Percentiles rank a stretch among this genome's conserved stretches.
These are phyloP conservation scores for Ceratocystiopsis brevicomis DNA, from an alignment of 2,329 filamentous ascomycete species.

Conservation along the genomic window DNA sequence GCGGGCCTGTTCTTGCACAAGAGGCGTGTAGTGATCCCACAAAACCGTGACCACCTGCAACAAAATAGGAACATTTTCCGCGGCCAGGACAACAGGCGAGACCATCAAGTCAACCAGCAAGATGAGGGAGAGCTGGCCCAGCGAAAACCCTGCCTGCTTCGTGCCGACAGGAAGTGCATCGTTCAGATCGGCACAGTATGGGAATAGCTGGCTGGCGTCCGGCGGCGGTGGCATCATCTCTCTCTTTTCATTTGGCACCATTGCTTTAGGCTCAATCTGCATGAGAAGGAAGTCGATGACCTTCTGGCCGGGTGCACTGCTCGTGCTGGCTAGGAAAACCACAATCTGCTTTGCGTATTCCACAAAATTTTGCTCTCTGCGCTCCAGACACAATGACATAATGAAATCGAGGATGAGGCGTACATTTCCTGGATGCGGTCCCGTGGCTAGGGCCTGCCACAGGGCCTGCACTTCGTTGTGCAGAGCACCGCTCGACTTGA, in stretches of 20 bases:
- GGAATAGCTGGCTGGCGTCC: slow-evolving; percentile 53
- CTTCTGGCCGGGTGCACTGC: slow-evolving; percentile 56
- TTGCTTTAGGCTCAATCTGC: slow-evolving; percentile 86
- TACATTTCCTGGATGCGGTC: slow-evolving; percentile 83
- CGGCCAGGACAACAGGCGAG: slow-evolving; percentile 60
- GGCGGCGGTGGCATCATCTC: slow-evolving; percentile 32
- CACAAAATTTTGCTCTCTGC: slow-evolving; percentile 93
- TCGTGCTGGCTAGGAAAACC: slow-evolving; percentile 77
- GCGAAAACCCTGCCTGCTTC: slow-evolving; percentile 80
- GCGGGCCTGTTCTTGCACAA: slow-evolving; percentile 89
- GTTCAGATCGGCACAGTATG: slow-evolving; percentile 74
- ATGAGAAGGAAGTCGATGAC: slow-evolving; percentile 86
- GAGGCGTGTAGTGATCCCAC: slow-evolving; percentile 91
- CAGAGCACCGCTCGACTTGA: slow-evolving; percentile 68
- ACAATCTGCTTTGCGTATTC: slow-evolving; percentile 97
- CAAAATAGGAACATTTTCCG: slow-evolving; percentile 67
- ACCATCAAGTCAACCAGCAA: slow-evolving; percentile 92
- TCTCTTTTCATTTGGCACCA: slow-evolving; percentile 79
- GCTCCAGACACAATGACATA: slow-evolving; percentile 79
- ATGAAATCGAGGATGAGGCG: slow-evolving; percentile 91
- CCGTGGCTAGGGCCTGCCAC: slow-evolving; percentile 90
- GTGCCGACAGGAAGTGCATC: slow-evolving; percentile 68
- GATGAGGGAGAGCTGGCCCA: slow-evolving; percentile 85
- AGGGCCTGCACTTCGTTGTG: slow-evolving; percentile 95
- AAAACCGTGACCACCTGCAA: slow-evolving; percentile 83